phyloP scores from a whole-genome alignment of 2,329 filamentous ascomycete genomes.

The Alternaria panax region DNA sequence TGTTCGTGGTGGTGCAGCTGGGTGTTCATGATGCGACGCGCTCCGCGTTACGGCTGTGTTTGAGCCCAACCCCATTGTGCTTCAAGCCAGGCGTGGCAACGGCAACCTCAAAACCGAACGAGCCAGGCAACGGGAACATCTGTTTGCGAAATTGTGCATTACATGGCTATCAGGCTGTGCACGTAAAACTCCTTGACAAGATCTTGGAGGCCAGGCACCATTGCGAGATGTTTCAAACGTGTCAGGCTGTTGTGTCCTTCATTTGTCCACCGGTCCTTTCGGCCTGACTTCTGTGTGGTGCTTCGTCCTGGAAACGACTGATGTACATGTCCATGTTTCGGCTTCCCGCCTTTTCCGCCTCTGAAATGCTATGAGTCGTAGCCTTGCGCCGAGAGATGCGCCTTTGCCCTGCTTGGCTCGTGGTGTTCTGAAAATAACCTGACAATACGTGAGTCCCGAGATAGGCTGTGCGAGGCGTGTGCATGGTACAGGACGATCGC shows the following conservation, averaged over 20 bases:
- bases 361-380: neutral
- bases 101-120: slow-evolving; percentile 9
- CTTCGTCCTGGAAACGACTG: neutral
- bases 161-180: neutral
- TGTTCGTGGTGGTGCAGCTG: slow-evolving; percentile 19
- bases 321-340: slow-evolving; percentile 10
- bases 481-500: neutral
- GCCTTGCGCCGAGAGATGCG: neutral
- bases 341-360: neutral
- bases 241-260: slow-evolving; percentile 13
- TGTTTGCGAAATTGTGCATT: slow-evolving; percentile 33
- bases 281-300: neutral
- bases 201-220: slow-evolving; percentile 12
- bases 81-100: slow-evolving; percentile 25
- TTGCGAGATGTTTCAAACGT: slow-evolving; percentile 19
- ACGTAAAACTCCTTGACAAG: slow-evolving; percentile 1
- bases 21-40: slow-evolving; percentile 41
- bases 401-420: neutral
- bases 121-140: slow-evolving; percentile 24
- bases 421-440: neutral
- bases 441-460: neutral
- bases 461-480: neutral
- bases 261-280: slow-evolving; percentile 11
- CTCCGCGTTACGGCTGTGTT: slow-evolving; percentile 46
- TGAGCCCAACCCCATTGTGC: slow-evolving; percentile 33